phyloP scores from a whole-genome alignment of 768 basidiomycete genomes.

The Mycena albidolilacea region DNA sequence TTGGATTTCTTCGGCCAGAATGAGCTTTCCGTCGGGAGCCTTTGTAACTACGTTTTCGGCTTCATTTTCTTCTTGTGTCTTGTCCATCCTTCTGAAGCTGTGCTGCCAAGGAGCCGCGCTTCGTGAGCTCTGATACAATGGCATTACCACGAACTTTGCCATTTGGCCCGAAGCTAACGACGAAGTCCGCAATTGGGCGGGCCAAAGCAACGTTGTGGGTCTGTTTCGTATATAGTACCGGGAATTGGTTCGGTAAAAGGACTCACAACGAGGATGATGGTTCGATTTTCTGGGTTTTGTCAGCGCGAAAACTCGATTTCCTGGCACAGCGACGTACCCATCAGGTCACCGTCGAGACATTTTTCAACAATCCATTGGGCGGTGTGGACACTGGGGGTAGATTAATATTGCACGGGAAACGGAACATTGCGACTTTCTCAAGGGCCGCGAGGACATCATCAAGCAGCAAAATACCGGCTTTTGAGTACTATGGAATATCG shows the following conservation, averaged over 20 bases:
- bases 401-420: slow-evolving; percentile 21
- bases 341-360: slow-evolving; percentile 48
- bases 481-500: slow-evolving; percentile 50
- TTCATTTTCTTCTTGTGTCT: slow-evolving; percentile 41
- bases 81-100: slow-evolving; percentile 50
- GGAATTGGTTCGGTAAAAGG: not conserved
- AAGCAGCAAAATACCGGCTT: slow-evolving; percentile 75
- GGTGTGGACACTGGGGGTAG: slow-evolving; percentile 53
- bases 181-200: slow-evolving; percentile 58
- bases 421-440: slow-evolving; percentile 33
- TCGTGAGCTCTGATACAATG: slow-evolving; percentile 54
- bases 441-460: slow-evolving; percentile 82
- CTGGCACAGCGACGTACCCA: slow-evolving; percentile 43
- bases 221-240: slow-evolving; percentile 40
- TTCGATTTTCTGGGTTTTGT: slow-evolving; percentile 43
- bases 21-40: slow-evolving; percentile 65
- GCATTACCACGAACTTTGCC: slow-evolving; percentile 61
- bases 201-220: slow-evolving; percentile 65
- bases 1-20: slow-evolving; percentile 74
- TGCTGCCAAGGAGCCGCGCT: slow-evolving; percentile 55
- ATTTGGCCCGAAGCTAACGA: slow-evolving; percentile 59
- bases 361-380: too few species aligned
- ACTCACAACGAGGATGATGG: slow-evolving; percentile 65
- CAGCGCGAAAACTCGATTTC: not conserved
- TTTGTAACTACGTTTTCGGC: slow-evolving; percentile 35